These are phyloP conservation scores for Pleurotus salmoneostramineus DNA, from an alignment of 768 basidiomycete genomes.

Conservation along the genomic window DNA sequence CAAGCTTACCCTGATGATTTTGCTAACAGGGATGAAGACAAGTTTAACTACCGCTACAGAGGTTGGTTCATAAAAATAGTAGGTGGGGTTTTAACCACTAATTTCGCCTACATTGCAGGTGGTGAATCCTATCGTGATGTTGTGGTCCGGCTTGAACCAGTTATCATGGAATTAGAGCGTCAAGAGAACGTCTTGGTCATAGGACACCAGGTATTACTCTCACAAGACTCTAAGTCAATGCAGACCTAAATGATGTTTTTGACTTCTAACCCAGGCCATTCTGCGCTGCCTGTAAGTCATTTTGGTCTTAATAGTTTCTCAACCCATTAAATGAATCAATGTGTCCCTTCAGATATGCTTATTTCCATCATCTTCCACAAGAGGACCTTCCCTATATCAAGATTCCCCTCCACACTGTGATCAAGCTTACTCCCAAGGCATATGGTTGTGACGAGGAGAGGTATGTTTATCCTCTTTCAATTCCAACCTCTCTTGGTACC, in stretches of 20 bases:
- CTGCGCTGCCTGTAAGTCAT: constrained; percentile 66
- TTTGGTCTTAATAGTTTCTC: neutral
- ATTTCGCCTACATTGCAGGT: constrained; percentile 1
- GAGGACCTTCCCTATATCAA: constrained; percentile 97
- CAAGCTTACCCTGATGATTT: constrained; percentile 97
- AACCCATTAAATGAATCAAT: neutral
- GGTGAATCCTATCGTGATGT: constrained; percentile 99
- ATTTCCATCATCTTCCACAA: constrained; percentile 91
- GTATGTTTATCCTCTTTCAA: constrained; percentile 33
- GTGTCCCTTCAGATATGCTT: constrained; percentile 72
- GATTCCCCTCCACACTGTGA: constrained; percentile 94
- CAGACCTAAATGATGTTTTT: too few relatives aligned
- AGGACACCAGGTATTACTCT: constrained; percentile 72
- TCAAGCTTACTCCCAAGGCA: constrained; percentile 96
- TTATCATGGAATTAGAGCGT: constrained; percentile 98
- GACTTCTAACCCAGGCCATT: constrained; percentile 48
- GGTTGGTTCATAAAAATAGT: constrained; percentile 26
- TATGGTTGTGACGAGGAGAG: constrained; percentile 99
- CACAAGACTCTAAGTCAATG: too few relatives aligned
- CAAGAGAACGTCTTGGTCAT: constrained; percentile 97
- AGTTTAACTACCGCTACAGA: constrained; percentile 98
- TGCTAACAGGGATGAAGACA: constrained; percentile 97
- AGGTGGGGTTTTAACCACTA: neutral
- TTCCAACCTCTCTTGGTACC: neutral
- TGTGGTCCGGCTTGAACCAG: constrained; percentile 90